Base-by-base conservation (phyloP, 2,329 filamentous ascomycete species). In the Cryphonectria japonica region DNA sequence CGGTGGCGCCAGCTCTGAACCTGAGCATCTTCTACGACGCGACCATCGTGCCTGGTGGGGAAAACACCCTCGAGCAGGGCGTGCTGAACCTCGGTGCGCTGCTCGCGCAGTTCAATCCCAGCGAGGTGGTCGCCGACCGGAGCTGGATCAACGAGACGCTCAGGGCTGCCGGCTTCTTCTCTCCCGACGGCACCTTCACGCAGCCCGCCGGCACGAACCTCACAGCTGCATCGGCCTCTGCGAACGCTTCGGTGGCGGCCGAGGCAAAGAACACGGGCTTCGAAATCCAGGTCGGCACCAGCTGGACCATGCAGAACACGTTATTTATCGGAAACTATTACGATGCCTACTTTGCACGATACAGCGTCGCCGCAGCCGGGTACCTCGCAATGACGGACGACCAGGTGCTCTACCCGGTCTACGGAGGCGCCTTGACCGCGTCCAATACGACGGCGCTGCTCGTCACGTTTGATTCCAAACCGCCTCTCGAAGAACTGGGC, bases 341-440 rank as follows among this genome's bases (percentile, higher is more conserved):
- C 29, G 68, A 62, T 64, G 66, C 59, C 1, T 72, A 68, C 41
- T 41, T 39, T 7, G 57, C 61, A 9, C 72, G 70, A 2, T 66
- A 70, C 34, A 16, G 62, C 3, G 64, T 71, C 37, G 69, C 69
- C 1, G 34, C 66, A 8, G 50, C 26, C 7, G 71, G 70, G 9
- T 74, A 71, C 46, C 68, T 74, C 7, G 66, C 64, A 46, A 64
- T 72, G 61, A 74, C 73, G 9, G 37, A 59, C 5, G 68, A 70
- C 26, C 69, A 73, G 41, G 66, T 69, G 8, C 67, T 74, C 1
- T 73, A 74, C 50, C 73, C 71, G 26, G 26, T 59, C 43, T 70
- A 66, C 54, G 46, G 43, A 11, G 60, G 57, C 2, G 22, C 46
- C 22, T 29, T 61, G 59, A 37, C 29, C 39, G 46, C 54, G 61